phyloP scores from a whole-genome alignment of 257 asterid species.

The Parsonsia alboflavescens region DNA sequence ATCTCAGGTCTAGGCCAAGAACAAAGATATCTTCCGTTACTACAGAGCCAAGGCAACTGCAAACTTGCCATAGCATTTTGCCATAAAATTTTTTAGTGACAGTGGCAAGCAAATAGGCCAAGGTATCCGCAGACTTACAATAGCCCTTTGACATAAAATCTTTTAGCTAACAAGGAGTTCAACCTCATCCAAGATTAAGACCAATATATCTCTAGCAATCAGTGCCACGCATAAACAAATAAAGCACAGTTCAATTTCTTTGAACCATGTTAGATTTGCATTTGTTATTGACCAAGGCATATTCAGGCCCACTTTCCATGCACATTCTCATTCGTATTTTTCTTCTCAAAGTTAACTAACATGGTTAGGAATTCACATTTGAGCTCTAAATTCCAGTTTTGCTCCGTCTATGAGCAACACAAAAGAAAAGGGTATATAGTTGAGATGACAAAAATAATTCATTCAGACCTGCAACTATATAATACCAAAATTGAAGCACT shows the following conservation, averaged over 20 bases:
- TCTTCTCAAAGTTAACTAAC: not conserved
- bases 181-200: too few relatives aligned
- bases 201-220: not conserved
- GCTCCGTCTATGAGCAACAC: not conserved
- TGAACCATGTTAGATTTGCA: not conserved
- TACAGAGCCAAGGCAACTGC: too few relatives aligned
- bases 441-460: not conserved
- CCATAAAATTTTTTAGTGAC: too few relatives aligned
- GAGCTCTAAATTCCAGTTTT: too few relatives aligned
- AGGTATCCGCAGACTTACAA: slow-evolving; percentile 24
- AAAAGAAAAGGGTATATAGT: not conserved
- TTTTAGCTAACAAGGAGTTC: too few relatives aligned
- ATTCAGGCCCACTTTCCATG: not conserved
- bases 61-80: too few relatives aligned
- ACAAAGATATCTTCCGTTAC: not conserved
- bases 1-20: not conserved
- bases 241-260: not conserved
- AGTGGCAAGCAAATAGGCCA: too few relatives aligned
- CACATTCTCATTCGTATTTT: not conserved
- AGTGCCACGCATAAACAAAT: not conserved
- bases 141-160: too few relatives aligned
- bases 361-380: not conserved
- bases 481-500: not conserved
- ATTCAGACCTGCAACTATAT: not conserved
- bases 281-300: not conserved